Conservation (phyloP, 345 rosid species). For the Ceriops zippeliana region DNA sequence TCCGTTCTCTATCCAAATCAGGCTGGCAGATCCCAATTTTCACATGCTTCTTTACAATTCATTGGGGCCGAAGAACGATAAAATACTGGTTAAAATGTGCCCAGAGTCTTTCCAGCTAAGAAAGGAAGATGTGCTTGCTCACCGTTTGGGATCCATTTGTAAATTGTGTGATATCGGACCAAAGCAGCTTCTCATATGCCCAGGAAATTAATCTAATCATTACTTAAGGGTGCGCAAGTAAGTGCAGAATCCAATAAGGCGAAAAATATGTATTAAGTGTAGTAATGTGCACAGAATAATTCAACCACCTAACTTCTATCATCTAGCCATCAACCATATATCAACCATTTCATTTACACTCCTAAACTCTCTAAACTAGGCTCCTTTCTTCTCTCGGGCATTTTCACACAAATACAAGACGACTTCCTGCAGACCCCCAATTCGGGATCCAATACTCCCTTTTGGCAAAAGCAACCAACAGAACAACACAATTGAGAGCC, state of each 20-base stretch:
- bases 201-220: no score
- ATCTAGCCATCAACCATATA: slow-evolving; percentile 20
- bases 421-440: slow-evolving; percentile 1
- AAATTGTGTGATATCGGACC: no score
- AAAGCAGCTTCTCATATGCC: no score
- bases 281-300: slow-evolving; percentile 40
- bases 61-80: no score
- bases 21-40: background rate
- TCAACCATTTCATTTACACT: slow-evolving; percentile 6
- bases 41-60: background rate
- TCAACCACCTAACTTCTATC: slow-evolving; percentile 21
- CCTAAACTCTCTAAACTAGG: slow-evolving; percentile 19
- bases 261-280: slow-evolving; percentile 33
- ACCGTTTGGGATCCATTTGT: background rate
- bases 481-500: slow-evolving; percentile 18
- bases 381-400: background rate
- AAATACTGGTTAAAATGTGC: no score
- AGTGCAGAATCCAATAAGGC: background rate
- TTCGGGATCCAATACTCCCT: background rate
- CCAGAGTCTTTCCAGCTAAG: no score
- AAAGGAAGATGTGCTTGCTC: background rate
- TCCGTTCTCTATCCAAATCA: background rate
- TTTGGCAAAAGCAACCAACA: slow-evolving; percentile 9
- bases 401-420: slow-evolving; percentile 10
- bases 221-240: background rate